Conservation (phyloP, 768 basidiomycete genomes). For the Trametes coccinea region DNA sequence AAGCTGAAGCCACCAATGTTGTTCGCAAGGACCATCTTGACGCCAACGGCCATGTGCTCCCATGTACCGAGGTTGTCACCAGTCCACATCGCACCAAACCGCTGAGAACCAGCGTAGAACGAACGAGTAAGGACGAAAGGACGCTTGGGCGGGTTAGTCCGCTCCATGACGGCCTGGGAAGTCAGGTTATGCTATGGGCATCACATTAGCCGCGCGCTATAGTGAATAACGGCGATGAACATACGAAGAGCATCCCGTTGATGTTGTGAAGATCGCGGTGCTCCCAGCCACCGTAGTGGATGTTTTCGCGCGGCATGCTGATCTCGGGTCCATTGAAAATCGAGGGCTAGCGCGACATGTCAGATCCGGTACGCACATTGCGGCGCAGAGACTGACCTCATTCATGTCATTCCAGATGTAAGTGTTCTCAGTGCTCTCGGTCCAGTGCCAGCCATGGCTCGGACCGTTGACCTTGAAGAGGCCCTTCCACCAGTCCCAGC, state of each 20-base stretch:
- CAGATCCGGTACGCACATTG: not conserved
- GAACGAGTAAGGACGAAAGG: slow-evolving; percentile 96
- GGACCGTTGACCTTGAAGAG: slow-evolving; percentile 70
- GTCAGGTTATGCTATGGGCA: slow-evolving; percentile 75
- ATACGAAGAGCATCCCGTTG: slow-evolving; percentile 90
- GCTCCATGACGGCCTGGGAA: slow-evolving; percentile 71
- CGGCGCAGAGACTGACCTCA: slow-evolving; percentile 56
- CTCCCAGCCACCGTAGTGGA: slow-evolving; percentile 96
- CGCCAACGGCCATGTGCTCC: slow-evolving; percentile 94
- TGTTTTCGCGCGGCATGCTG: slow-evolving; percentile 68
- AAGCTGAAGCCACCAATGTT: slow-evolving; percentile 91
- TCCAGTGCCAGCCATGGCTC: slow-evolving; percentile 71
- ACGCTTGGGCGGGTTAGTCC: slow-evolving; percentile 73
- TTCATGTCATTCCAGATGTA: slow-evolving; percentile 99
- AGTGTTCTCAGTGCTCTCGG: slow-evolving; percentile 75
- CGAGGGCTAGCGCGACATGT: slow-evolving; percentile 61
- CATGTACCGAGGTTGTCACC: slow-evolving; percentile 97
- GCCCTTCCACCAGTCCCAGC: slow-evolving; percentile 89
- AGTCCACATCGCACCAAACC: slow-evolving; percentile 98
- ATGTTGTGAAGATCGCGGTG: slow-evolving; percentile 97
- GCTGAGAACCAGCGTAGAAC: slow-evolving; percentile 94
- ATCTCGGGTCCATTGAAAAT: slow-evolving; percentile 99
- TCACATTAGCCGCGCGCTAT: not conserved
- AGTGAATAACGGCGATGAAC: slow-evolving; percentile 29
- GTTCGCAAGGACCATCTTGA: slow-evolving; percentile 91